Evolutionary conservation across 2,329 filamentous ascomycete species (phyloP), one percentile per base, ranked within the genome.

Genomic region (Volutella citrinella): DNA sequence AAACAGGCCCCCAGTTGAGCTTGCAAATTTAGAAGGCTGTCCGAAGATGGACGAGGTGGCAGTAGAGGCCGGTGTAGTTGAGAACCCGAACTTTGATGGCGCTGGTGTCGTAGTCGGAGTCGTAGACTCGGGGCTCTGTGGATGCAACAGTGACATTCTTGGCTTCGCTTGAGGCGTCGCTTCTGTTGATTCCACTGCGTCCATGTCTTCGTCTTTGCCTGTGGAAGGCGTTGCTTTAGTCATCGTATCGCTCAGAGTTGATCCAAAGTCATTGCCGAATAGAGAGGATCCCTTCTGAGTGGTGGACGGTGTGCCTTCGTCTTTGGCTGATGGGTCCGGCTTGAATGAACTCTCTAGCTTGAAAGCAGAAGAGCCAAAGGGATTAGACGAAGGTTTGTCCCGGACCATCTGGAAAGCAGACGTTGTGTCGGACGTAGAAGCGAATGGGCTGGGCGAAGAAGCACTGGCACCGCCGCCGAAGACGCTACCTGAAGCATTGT

Each of bases 291-390:
- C 65, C n/a, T 48, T 32, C 10, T 49, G 20, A n/a, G 59, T 57
- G 15, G 59, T 55, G 12, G 72, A 63, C 42, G 74, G 75, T 8
- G 73, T 68, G 21, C 70, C 61, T 37, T 82, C 77, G 16, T 84
- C 73, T 38, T 78, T 79, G 2, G 75, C 69, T 27, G 71, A 69
- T 6, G 75, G 71, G 45, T 86, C 82, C 8, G 72, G 69, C 50
- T 80, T 78, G 63, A 87, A 88, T 3, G 76, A 80, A 19, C 78
- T 81, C 23, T 74, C 73, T 12, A 87, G 66, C 47, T 84, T 82
- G 62, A 87, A 87, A 1, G 76, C 72, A 12, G 66, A 61, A n/a
- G 69, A 69, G 17, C 68, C 70, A 50, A 77, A 73, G 7, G 42
- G 55, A 31, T 36, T 49, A 56, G 60, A 20, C 34, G 55, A 21